Conservation (phyloP, 148 eudicot species). For the Rhododendron mucronatum region DNA sequence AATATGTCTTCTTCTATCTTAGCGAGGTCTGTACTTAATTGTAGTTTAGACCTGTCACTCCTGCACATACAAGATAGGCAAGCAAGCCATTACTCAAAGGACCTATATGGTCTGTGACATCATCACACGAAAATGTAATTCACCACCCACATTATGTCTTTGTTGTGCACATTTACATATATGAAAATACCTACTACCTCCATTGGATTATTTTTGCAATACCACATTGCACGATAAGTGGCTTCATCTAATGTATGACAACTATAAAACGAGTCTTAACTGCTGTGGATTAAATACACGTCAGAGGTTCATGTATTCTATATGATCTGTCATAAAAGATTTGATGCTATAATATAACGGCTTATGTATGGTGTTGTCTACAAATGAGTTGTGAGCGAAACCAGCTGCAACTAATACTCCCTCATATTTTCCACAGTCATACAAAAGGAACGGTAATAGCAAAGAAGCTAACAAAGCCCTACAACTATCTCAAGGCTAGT, state of each 20-base stretch:
- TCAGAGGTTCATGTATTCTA: neutral
- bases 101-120: neutral
- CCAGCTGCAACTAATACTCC: neutral
- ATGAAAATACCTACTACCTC: neutral
- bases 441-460: neutral
- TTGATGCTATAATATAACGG: neutral
- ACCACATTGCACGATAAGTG: neutral
- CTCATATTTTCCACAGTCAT: neutral
- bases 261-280: neutral
- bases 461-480: neutral
- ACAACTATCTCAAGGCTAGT: neutral
- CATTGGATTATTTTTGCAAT: neutral
- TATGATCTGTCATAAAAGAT: neutral
- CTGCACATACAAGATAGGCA: neutral
- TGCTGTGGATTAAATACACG: neutral
- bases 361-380: neutral
- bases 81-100: neutral
- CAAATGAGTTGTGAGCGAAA: neutral
- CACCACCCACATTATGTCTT: neutral
- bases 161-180: neutral
- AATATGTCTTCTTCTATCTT: neutral
- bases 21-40: neutral
- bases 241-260: neutral
- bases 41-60: neutral
- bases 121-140: neutral